Base-by-base conservation (phyloP, 1,284 basidiomycete species). In the Rugosomyces carneus region DNA sequence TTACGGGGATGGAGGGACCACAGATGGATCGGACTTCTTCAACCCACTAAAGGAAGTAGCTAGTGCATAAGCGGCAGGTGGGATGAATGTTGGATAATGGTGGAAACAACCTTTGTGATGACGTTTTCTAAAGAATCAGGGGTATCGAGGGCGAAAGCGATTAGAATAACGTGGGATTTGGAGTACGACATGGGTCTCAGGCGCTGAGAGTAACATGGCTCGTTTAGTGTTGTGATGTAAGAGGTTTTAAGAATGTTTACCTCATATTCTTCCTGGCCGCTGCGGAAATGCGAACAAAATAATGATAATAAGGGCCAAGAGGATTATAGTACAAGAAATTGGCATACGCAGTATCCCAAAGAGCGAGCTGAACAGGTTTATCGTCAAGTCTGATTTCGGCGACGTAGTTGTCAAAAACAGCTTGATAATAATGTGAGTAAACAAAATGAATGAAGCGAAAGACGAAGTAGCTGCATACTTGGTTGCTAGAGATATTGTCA, bases 381-480 rank as follows among this genome's bases (percentile, higher is more conserved):
- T 93, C 93, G 66, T 99, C 95, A 45, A 98, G 74, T 58, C 93
- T 78, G 60, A 99, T 96, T 71, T 98, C 95, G 38, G 95, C 94
- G 50, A 98, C 94, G 67, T 97, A 99, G 65, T 98, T 99, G 70
- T 96, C 93, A 60, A 96, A 96, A 45, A 96, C 93, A 46, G 92
- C 90, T 84, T 70, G 38, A 40, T 19, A 26, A 3, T 8, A 11
- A 11, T 23, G 40, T n/a, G 24, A 24, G 43, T 52, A 40, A 56
- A 49, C 40, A 38, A 42, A 13, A 21, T 9, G 23, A 45, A 26
- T 15, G 31, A 24, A 20, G 36, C 31, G 44, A 45, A 27, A 49
- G 41, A 29, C 40, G 42, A 48, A 23, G 18, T 32, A 27, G 32
- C 27, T 40, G 45, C 50, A 45, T 40, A 56, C 54, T 56, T n/a